Evolutionary conservation across 768 basidiomycete species (phyloP), one percentile per base, ranked within the genome.

Genomic region (Amanita rimosa): DNA sequence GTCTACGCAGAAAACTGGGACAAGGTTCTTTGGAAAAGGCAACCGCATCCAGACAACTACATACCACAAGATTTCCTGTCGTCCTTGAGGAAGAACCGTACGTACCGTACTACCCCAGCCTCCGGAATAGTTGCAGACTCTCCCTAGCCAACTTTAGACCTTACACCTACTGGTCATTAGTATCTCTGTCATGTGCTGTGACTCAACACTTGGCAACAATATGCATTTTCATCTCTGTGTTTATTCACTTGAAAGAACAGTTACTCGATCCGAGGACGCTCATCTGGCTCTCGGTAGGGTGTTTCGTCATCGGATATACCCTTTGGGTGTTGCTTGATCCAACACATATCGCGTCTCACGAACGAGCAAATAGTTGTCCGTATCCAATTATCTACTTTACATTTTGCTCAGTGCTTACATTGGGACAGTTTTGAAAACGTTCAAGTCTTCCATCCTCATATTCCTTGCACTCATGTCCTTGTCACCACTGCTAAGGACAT

Each of bases 381-480:
- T 34, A 21, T 26, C 16, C 37, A 31, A 36, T 45, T 54, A 26
- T 33, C 8, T 19, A 13, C 8, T 26, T 9, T 46, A 24, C n/a
- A 4, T 10, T 9, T 14, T n/a, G 6, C 26, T 35, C 19, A 26
- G 49, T 35, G 34, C 50, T 38, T 39, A 24, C 34, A 22, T n/a
- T 16, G n/a, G 27, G 4, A 48, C 57, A 90, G 86, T 79, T 53
- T 72, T 84, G 36, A 86, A 85, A 60, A 70, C 77, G 1, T 60
- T 85, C 53, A 91, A 88, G 60, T 88, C 89, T 3, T 84, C 85
- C 6, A 72, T 97, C 38, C 72, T 97, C 51, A 85, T 94, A 55
- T 88, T 95, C 59, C 75, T 96, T 19, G 78, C 88, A 6, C 74
- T 99, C 52, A 81, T 96, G 70, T 83, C 92, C 13, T 72, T 97